Evolutionary conservation across 805 yeast species (phyloP).

Genomic region (Scheffersomyces lignosus): DNA sequence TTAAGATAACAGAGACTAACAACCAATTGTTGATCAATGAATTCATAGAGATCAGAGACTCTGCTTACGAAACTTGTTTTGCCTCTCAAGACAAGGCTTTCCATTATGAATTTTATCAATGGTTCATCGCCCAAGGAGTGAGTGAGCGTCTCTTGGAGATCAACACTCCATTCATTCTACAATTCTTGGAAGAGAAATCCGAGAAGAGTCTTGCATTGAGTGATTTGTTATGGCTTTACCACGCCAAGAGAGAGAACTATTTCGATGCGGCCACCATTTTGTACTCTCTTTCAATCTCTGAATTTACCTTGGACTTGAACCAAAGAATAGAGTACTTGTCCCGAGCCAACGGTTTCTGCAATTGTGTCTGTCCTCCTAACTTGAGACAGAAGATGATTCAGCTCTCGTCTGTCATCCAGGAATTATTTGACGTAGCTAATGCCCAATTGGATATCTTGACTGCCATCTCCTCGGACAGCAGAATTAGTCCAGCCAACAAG

Average conservation of each 20-base stretch:
- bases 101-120: slow-evolving; percentile 89
- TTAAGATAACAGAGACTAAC: slow-evolving; percentile 38
- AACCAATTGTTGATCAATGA: slow-evolving; percentile 47
- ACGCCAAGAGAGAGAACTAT: slow-evolving; percentile 77
- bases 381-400: slow-evolving; percentile 75
- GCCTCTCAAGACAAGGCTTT: slow-evolving; percentile 77
- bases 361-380: slow-evolving; percentile 76
- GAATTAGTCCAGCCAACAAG: slow-evolving; percentile 51
- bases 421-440: slow-evolving; percentile 81
- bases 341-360: slow-evolving; percentile 90
- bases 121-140: slow-evolving; percentile 80
- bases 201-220: slow-evolving; percentile 68
- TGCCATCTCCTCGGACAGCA: slow-evolving; percentile 50
- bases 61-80: slow-evolving; percentile 73
- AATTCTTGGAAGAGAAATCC: slow-evolving; percentile 71
- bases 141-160: slow-evolving; percentile 76
- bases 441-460: slow-evolving; percentile 69
- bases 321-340: slow-evolving; percentile 86
- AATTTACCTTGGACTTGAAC: slow-evolving; percentile 63
- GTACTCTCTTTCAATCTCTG: slow-evolving; percentile 70
- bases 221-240: slow-evolving; percentile 83
- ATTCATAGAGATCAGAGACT: slow-evolving; percentile 61
- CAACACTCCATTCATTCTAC: slow-evolving; percentile 77
- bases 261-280: slow-evolving; percentile 78
- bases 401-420: slow-evolving; percentile 68